Evolutionary conservation across 2,329 filamentous ascomycete genomes (phyloP), one percentile per base, ranked within the genome.

Genomic region (Beauveria bassiana): DNA sequence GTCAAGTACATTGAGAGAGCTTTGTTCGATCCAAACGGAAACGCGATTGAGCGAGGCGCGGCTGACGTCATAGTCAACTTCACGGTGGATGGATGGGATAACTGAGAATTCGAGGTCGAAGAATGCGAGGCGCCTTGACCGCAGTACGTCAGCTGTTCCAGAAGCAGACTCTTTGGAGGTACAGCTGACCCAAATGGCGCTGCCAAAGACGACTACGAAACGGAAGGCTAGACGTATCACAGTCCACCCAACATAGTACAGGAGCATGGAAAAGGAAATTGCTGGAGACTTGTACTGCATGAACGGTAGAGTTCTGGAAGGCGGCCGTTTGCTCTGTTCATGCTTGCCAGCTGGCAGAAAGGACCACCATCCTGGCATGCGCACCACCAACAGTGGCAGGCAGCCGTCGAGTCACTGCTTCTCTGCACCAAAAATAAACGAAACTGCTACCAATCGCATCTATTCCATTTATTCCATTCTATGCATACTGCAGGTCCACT

Each of bases 1-100:
- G 82, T 86, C 20, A 81, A 79, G 0, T 85, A 82, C 66, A 77
- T 77, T 34, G 85, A 88, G 72, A 75, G 85, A 42, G 80, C 84
- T 5, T 72, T 87, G 47, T 88, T 79, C 77, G 84, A 87, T 68
- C 73, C 75, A 0, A 77, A 84, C 53, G 85, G 85, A 9, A 81
- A 84, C 57, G 69, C 75, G 2, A 75, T 87, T 49, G 73, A 77
- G 24, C 77, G 78, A 24, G 84, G 83, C 0, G 68, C 81, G 61
- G 84, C 81, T 2, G 85, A 88, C 62, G 70, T 81, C 64, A 78
- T 76, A 28, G 81, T 85, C 66, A 75, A 74, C 49, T 88, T 86
- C 67, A 73, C 76, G 62, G 81, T 88, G 64, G 78, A 85, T 8
- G 81, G 78, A 0, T 83, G 80, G 80, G 74, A 79, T 1, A 70